Conservation (phyloP, 192 early-diverging fungal species). For the Helicostylum pulchrum region DNA sequence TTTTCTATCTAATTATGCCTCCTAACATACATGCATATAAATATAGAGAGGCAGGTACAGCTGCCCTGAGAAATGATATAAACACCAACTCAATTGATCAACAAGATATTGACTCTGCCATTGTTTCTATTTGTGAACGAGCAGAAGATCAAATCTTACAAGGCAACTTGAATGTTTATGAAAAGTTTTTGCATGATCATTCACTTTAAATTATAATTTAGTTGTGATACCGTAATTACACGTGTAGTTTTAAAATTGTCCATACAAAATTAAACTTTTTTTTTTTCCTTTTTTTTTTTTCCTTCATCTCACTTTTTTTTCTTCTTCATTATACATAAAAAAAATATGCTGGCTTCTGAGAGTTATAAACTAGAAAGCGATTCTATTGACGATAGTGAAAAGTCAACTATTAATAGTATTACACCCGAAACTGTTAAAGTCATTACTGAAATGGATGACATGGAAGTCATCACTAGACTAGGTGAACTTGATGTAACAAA, state of each 20-base stretch:
- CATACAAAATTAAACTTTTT: background rate
- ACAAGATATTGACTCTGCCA: constrained; percentile 1
- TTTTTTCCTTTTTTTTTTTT: background rate
- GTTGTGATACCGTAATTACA: background rate
- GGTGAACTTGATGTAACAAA: constrained; percentile 12
- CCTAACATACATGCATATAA: too few relatives aligned
- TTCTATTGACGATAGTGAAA: too few relatives aligned
- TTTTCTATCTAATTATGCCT: background rate
- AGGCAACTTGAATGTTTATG: constrained; percentile 10
- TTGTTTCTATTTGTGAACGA: constrained; percentile 2
- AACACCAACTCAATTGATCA: constrained; percentile 11
- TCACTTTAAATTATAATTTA: constrained; percentile 4
- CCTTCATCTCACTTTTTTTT: background rate
- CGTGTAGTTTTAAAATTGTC: too few relatives aligned
- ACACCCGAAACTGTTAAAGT: background rate
- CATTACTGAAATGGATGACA: constrained; percentile 6
- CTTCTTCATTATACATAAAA: background rate
- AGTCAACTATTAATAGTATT: background rate
- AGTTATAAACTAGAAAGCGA: constrained; percentile 11
- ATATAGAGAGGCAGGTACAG: constrained; percentile 26
- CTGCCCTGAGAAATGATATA: constrained; percentile 21
- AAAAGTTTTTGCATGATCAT: constrained; percentile 25
- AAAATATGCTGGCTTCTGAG: constrained; percentile 4
- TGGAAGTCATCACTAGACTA: constrained; percentile 7
- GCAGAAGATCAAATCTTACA: constrained; percentile 22